Percentiles rank a stretch among this genome's conserved stretches.
These are phyloP conservation scores for Fusarium nanum DNA, from an alignment of 2,329 filamentous ascomycete species.

Conservation along the genomic window DNA sequence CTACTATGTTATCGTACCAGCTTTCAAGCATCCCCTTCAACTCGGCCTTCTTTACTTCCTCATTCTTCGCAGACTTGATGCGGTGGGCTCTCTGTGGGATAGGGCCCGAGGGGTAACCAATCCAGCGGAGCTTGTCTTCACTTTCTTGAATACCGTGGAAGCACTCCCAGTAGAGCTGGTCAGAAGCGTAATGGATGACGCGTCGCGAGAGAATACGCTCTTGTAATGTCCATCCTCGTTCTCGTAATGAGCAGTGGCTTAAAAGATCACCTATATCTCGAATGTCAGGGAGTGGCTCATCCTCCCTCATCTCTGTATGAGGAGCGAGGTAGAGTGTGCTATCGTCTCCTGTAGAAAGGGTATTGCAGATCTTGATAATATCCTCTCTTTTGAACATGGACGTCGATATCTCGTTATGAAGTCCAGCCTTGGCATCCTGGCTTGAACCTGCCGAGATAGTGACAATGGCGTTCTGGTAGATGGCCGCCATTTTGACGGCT, in stretches of 20 bases:
- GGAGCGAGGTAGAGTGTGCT: not conserved
- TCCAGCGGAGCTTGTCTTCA: not conserved
- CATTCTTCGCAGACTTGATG: not conserved
- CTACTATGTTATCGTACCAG: slow-evolving; percentile 7
- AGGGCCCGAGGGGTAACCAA: too few relatives aligned
- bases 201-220: not conserved
- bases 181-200: slow-evolving; percentile 2
- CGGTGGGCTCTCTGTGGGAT: too few relatives aligned
- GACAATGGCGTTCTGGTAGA: slow-evolving; percentile 12
- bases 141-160: not conserved
- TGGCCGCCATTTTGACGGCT: slow-evolving; percentile 10
- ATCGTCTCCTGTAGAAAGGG: not conserved
- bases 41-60: not conserved
- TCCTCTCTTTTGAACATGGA: not conserved
- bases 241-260: not conserved
- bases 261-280: slow-evolving; percentile 4
- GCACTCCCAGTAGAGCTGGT: slow-evolving; percentile 17
- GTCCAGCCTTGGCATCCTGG: not conserved
- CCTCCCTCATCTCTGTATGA: not conserved
- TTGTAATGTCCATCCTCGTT: slow-evolving; percentile 12
- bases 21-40: not conserved
- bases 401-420: not conserved
- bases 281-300: not conserved
- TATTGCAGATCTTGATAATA: not conserved
- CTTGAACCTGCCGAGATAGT: slow-evolving; percentile 3